Evolutionary conservation across 371 early-diverging fungal genomes (phyloP), one percentile per base, ranked within the genome.

Genomic region (Capillidium heterosporum): DNA sequence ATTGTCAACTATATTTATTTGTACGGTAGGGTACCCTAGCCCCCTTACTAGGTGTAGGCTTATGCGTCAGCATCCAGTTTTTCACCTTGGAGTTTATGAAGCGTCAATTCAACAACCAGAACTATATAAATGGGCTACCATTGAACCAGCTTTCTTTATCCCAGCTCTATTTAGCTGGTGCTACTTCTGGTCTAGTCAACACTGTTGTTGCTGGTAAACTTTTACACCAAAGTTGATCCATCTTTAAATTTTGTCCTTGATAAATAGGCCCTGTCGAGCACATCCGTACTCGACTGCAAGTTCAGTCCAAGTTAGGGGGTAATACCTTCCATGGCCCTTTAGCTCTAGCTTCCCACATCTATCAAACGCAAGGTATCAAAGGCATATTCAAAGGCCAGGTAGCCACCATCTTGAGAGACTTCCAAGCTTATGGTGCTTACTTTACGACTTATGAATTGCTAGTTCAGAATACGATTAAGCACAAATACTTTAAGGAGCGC

Each of bases 371-470:
- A 54, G 91, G 91, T 19, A 59, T 82, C 17, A 54, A 56, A 27
- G 89, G 89, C 24, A 72, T 90, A 47, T 91, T 83, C 73, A 81
- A 84, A 61, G 92, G 92, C 1, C 82, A 86, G 65, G 71, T 66
- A 7, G 73, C 86, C 44, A 89, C 89, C 2, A 66, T 87, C 61
- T 65, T 81, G 2, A 77, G 91, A 59, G 87, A 87, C 65, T 77
- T 82, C 68, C 81, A 81, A 62, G 84, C 83, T 35, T 83, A 84
- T 54, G 84, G 84, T 57, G 80, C 80, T 44, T 87, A 87, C 65
- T 87, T 87, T 60, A 69, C 81, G 48, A 77, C 81, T 0, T 87
- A 85, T 54, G 87, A 87, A 60, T 81, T 72, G 40, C 64, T 85
- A 53, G 78, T 85, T 28, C 80, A 84, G 67, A 66, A 72, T 21